Percentiles rank a stretch among this genome's conserved stretches.
phyloP scores from a whole-genome alignment of 805 yeast genomes.

The Wickerhamiella siamensis region DNA sequence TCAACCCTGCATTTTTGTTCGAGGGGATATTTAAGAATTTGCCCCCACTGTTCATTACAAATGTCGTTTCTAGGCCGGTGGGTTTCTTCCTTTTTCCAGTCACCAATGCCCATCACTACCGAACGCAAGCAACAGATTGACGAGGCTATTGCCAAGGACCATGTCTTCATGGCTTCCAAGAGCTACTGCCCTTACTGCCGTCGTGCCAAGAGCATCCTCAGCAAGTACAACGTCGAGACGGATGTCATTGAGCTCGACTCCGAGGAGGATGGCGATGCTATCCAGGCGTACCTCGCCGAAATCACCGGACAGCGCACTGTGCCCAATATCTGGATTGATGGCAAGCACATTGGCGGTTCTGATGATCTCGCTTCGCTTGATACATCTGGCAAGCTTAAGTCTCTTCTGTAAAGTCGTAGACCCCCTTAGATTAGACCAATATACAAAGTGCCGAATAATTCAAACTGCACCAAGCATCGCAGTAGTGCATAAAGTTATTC shows the following conservation, averaged over 20 bases:
- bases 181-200: conserved; percentile 51
- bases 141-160: conserved; percentile 45
- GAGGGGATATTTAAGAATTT: too few relatives aligned
- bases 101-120: conserved; percentile 14
- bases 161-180: conserved; percentile 73
- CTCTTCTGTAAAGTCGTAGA: conserved; percentile 14
- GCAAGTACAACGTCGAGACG: conserved; percentile 30
- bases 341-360: conserved; percentile 93
- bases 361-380: conserved; percentile 68
- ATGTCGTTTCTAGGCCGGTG: not conserved
- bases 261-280: conserved; percentile 55
- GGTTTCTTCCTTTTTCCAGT: conserved; percentile 9
- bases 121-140: conserved; percentile 33
- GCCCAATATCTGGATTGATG: conserved; percentile 81
- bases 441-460: too few relatives aligned
- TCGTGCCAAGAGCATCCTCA: conserved; percentile 33
- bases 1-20: too few relatives aligned
- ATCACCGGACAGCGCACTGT: conserved; percentile 86
- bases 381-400: conserved; percentile 44
- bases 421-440: too few relatives aligned
- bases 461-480: not conserved
- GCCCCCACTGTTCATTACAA: too few relatives aligned
- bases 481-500: not conserved
- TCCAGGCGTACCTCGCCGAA: conserved; percentile 64
- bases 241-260: conserved; percentile 22